phyloP scores from a whole-genome alignment of 106 monocot genomes.

The Alisma plantagoaquatica region DNA sequence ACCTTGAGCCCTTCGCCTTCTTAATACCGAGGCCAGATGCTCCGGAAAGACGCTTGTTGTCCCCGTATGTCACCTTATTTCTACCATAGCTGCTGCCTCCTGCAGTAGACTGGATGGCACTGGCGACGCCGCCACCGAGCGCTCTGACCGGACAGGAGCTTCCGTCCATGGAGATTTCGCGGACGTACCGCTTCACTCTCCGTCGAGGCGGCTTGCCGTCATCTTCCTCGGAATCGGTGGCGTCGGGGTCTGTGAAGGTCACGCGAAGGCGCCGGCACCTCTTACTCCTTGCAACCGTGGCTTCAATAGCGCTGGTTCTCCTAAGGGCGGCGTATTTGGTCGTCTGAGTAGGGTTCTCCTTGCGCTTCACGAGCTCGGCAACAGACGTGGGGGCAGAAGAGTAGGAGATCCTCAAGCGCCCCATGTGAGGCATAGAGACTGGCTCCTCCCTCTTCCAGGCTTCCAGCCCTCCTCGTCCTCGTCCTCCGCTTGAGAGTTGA shows the following conservation, averaged over 20 bases:
- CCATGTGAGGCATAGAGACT: no score
- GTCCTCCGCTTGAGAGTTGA: no score
- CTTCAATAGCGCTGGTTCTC: background rate
- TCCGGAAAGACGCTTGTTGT: background rate
- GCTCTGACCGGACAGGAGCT: no score
- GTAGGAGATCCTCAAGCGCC: no score
- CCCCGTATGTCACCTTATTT: background rate
- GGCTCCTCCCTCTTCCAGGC: no score
- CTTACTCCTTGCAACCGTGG: background rate
- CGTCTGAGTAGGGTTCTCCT: background rate
- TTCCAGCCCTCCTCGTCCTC: no score
- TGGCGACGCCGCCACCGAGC: background rate
- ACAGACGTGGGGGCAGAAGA: no score
- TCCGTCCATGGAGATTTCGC: constrained; percentile 46
- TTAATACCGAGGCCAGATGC: background rate
- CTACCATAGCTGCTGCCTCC: background rate
- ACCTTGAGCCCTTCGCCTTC: background rate
- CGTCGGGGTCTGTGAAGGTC: constrained; percentile 46
- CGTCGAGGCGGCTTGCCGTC: constrained; percentile 18
- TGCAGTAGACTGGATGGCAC: background rate
- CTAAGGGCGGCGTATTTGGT: constrained; percentile 2
- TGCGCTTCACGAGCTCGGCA: no score
- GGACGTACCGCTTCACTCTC: constrained; percentile 35
- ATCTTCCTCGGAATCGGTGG: constrained; percentile 50
- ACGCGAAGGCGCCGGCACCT: constrained; percentile 20